phyloP scores from a whole-genome alignment of 768 basidiomycete species.

The Lactarius pseudohatsudake region DNA sequence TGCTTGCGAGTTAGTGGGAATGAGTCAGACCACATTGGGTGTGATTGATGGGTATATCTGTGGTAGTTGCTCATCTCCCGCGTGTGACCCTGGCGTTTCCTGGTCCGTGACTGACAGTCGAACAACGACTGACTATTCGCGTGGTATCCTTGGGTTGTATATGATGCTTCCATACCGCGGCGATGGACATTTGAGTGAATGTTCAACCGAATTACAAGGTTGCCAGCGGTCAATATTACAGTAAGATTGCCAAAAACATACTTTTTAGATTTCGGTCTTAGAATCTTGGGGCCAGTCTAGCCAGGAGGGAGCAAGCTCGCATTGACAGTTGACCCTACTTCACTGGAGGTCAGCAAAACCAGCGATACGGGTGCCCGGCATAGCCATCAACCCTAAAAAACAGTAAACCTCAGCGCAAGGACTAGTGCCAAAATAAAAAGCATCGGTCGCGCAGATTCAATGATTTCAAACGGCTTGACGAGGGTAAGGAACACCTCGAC shows the following conservation, averaged over 20 bases:
- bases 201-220: background rate
- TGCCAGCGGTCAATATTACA: background rate
- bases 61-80: conserved; percentile 6
- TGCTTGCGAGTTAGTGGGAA: background rate
- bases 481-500: conserved; percentile 92
- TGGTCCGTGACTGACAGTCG: background rate
- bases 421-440: background rate
- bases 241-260: too few relatives aligned
- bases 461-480: conserved; percentile 90
- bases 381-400: conserved; percentile 85
- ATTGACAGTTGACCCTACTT: conserved; percentile 69
- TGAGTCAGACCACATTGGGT: background rate
- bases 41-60: background rate
- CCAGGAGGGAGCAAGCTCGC: conserved; percentile 93
- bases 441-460: conserved; percentile 96
- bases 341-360: conserved; percentile 45
- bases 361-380: conserved; percentile 90
- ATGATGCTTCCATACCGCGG: conserved; percentile 11
- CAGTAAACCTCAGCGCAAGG: background rate
- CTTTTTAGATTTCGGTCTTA: background rate
- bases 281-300: conserved; percentile 37
- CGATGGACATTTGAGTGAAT: background rate
- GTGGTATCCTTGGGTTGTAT: background rate
- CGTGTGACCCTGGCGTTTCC: background rate
- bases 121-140: background rate